Conservation (phyloP, 2,329 filamentous ascomycete species). For the Trichoderma lentiforme region DNA sequence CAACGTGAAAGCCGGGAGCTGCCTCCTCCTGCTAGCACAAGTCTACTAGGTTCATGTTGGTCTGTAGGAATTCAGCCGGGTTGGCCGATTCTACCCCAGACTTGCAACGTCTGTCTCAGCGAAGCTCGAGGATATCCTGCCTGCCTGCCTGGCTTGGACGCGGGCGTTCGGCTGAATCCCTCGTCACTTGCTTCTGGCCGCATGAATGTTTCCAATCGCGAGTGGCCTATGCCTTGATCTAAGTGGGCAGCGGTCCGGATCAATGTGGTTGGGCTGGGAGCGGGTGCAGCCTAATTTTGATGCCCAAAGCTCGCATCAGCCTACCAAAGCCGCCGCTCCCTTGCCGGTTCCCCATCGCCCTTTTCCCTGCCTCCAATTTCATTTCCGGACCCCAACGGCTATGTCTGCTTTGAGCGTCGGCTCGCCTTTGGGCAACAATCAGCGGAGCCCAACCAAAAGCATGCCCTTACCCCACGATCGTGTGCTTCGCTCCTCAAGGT, state of each 20-base stretch:
- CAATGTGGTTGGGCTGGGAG: conserved; percentile 16
- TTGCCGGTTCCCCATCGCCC: not conserved
- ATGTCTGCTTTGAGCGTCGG: conserved; percentile 12
- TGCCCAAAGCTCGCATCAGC: conserved; percentile 17
- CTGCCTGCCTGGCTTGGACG: not conserved
- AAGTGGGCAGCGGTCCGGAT: conserved; percentile 14
- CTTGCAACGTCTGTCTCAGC: not conserved
- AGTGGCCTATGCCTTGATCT: conserved; percentile 14
- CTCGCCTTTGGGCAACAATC: conserved; percentile 20
- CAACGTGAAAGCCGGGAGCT: not conserved
- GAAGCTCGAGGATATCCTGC: not conserved
- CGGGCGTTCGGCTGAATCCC: conserved; percentile 14
- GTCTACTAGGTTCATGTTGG: not conserved
- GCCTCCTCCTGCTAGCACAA: not conserved
- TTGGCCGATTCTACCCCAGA: not conserved
- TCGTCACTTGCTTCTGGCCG: not conserved
- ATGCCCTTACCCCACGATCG: conserved; percentile 18
- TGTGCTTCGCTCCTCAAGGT: conserved; percentile 3
- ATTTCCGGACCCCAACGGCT: conserved; percentile 10
- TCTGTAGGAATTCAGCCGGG: not conserved
- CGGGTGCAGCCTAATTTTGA: conserved; percentile 18
- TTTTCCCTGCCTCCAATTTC: conserved; percentile 9
- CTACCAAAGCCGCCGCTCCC: conserved; percentile 8
- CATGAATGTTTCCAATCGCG: not conserved
- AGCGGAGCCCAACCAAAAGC: conserved; percentile 18